These are phyloP conservation scores for Trametes gibbosa DNA, from an alignment of 768 basidiomycete genomes.

Conservation along the genomic window DNA sequence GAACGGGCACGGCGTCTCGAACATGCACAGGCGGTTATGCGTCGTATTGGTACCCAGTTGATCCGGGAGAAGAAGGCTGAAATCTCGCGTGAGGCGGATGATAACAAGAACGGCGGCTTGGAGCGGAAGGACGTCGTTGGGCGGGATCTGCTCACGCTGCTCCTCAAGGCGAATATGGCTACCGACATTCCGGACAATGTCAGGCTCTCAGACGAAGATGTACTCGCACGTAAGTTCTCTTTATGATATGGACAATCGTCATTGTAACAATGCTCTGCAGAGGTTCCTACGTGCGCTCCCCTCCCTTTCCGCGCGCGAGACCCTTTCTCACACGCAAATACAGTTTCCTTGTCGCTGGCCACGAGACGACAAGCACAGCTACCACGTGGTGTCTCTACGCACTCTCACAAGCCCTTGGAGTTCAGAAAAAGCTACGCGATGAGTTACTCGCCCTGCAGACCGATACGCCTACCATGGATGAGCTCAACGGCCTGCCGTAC, in stretches of 20 bases:
- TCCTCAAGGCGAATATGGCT: constrained; percentile 64
- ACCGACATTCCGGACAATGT: constrained; percentile 55
- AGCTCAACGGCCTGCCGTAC: constrained; percentile 61
- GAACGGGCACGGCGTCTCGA: constrained; percentile 1
- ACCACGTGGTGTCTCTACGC: constrained; percentile 38
- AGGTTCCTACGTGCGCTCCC: constrained; percentile 17
- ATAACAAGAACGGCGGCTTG: constrained; percentile 18
- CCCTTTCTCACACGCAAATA: not conserved
- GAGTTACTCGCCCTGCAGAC: constrained; percentile 44
- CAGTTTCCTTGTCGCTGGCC: constrained; percentile 33
- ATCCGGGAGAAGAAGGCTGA: constrained; percentile 34
- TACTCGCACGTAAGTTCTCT: constrained; percentile 47
- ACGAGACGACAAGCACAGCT: constrained; percentile 41
- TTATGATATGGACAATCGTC: not conserved
- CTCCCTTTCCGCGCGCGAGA: not conserved
- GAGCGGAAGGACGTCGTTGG: constrained; percentile 35
- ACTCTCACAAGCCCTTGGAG: constrained; percentile 35
- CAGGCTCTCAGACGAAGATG: constrained; percentile 60
- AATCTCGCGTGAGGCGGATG: constrained; percentile 19
- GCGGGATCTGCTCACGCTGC: constrained; percentile 57
- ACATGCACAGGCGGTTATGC: constrained; percentile 22
- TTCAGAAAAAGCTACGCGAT: constrained; percentile 39
- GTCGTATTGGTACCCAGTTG: constrained; percentile 29
- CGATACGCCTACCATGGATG: constrained; percentile 58
- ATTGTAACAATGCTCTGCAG: not conserved